Percentiles rank a stretch among this genome's conserved stretches.
These are phyloP conservation scores for Cyclotella atomus DNA, from an alignment of 108 stramenopile genomes.

Conservation along the genomic window DNA sequence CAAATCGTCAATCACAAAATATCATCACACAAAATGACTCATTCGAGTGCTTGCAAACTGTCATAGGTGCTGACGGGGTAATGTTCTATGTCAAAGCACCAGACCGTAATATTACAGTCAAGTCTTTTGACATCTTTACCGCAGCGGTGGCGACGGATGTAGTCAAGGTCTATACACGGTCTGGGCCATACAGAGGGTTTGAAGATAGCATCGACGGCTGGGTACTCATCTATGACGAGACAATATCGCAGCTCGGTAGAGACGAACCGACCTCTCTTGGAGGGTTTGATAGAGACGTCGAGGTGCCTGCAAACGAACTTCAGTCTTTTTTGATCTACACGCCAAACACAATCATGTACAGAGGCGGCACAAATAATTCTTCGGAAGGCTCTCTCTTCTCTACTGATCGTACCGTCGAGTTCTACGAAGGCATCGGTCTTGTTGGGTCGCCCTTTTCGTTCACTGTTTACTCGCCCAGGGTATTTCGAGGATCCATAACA, in stretches of 20 bases:
- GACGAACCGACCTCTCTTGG: background rate
- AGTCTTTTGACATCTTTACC: slow-evolving; percentile 6
- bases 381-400: slow-evolving; percentile 7
- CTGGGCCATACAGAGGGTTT: background rate
- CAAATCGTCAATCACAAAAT: too few species aligned
- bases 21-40: background rate
- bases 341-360: slow-evolving; percentile 2
- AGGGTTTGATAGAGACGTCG: slow-evolving; percentile 1
- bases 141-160: background rate
- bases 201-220: slow-evolving; percentile 1
- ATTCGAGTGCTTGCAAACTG: background rate
- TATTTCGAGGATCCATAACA: slow-evolving; percentile 10
- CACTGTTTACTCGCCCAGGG: slow-evolving; percentile 11
- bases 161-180: slow-evolving; percentile 19
- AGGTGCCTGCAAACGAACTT: background rate
- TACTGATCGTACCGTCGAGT: background rate
- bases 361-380: background rate
- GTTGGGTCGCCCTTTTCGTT: background rate
- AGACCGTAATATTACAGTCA: background rate
- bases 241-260: background rate
- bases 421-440: slow-evolving; percentile 14
- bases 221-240: slow-evolving; percentile 7
- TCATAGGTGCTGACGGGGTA: background rate
- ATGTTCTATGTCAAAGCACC: slow-evolving; percentile 16
- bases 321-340: slow-evolving; percentile 13